Conservation (phyloP, 441 rosid genomes). For the Pelargonium citronellum region DNA sequence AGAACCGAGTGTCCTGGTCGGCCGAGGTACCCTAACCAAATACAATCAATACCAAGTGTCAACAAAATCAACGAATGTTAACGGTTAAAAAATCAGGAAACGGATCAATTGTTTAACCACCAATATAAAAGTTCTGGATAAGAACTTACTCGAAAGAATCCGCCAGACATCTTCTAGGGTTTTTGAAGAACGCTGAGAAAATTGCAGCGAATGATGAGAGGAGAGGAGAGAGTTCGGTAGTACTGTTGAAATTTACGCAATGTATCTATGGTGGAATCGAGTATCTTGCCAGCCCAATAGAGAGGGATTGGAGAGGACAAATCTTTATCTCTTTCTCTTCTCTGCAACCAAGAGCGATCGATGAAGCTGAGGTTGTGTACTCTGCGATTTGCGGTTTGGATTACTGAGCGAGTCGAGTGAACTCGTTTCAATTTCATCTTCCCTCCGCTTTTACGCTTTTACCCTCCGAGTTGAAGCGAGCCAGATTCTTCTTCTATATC, state of each 20-base stretch:
- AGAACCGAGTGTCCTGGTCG: constrained; percentile 95
- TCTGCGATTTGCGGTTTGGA: not conserved
- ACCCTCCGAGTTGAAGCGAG: no score
- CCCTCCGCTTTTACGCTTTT: not conserved
- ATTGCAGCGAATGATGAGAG: not conserved
- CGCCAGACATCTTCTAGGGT: constrained; percentile 82
- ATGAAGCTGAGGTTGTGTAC: not conserved
- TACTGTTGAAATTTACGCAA: not conserved
- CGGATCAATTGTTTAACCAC: not conserved
- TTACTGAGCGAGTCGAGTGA: not conserved
- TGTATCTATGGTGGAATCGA: not conserved
- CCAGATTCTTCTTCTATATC: no score
- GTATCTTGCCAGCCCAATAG: not conserved
- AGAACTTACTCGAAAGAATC: constrained; percentile 68
- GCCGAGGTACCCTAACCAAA: constrained; percentile 80
- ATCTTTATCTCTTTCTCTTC: not conserved
- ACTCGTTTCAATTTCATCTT: not conserved
- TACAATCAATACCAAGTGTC: not conserved
- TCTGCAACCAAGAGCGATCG: not conserved
- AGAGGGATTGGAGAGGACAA: not conserved
- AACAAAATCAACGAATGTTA: not conserved
- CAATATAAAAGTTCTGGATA: constrained; percentile 23
- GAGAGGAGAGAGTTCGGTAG: not conserved
- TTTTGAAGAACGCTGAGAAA: constrained; percentile 20
- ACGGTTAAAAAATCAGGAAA: not conserved